A percentile compares a stretch with the other conserved stretches of the same genome.
These are phyloP conservation scores for Diaporthe sp. DNA, from an alignment of 2,329 filamentous ascomycete genomes.

Conservation along the genomic window DNA sequence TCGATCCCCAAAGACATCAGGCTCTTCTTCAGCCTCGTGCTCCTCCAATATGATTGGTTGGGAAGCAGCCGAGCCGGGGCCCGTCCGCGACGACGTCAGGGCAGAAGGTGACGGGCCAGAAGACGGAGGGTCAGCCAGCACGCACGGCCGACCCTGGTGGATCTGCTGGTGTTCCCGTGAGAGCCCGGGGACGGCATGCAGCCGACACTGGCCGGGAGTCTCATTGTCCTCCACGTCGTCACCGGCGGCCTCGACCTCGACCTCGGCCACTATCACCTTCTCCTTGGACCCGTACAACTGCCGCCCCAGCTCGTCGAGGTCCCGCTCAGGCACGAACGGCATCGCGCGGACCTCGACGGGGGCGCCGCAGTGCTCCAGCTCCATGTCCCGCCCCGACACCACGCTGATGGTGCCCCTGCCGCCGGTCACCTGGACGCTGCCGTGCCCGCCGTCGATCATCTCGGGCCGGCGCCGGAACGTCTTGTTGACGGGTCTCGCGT, in stretches of 20 bases:
- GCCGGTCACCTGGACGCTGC: constrained; percentile 20
- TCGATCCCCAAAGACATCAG: constrained; percentile 22
- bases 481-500: constrained; percentile 33
- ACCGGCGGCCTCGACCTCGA: not conserved
- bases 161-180: constrained; percentile 11
- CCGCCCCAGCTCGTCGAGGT: constrained; percentile 27
- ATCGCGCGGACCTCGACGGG: constrained; percentile 27
- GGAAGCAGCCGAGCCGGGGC: not conserved
- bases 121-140: not conserved
- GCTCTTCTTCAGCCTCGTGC: not conserved
- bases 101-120: not conserved
- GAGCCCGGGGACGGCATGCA: not conserved
- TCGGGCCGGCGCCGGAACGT: not conserved
- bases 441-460: constrained; percentile 5
- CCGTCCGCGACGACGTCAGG: not conserved
- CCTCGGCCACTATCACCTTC: not conserved
- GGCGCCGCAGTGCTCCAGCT: constrained; percentile 15
- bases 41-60: not conserved
- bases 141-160: constrained; percentile 6
- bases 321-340: constrained; percentile 14
- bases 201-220: not conserved
- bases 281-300: not conserved
- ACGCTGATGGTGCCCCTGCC: constrained; percentile 14
- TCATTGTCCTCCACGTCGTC: not conserved
- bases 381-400: not conserved